Evolutionary conservation across 2,329 filamentous ascomycete species (phyloP).

Genomic region (Xylaria sp.): DNA sequence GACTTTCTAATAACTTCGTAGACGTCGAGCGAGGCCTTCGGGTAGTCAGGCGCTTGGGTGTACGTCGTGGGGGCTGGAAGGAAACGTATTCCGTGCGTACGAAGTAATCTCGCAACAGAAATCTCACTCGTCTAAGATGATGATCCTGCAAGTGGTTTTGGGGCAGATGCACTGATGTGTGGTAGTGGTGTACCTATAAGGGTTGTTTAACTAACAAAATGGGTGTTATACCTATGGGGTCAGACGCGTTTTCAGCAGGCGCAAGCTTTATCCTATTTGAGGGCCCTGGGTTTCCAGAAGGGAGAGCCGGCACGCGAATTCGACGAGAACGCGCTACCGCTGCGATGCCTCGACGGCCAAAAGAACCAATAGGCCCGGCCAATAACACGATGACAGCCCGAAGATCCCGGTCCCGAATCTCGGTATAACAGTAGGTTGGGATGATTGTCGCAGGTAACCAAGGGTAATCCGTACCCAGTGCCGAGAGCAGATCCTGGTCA

Average conservation of each 20-base stretch:
- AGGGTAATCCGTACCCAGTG: constrained; percentile 6
- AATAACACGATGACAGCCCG: constrained; percentile 10
- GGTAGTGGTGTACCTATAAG: constrained; percentile 10
- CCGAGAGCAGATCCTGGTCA: constrained; percentile 7
- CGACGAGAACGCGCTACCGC: constrained; percentile 8
- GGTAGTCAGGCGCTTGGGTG: constrained; percentile 8
- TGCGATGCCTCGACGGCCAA: constrained; percentile 18
- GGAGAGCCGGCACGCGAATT: constrained; percentile 7
- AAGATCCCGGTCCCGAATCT: constrained; percentile 15
- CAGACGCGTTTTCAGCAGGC: constrained; percentile 10
- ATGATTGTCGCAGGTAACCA: constrained; percentile 10
- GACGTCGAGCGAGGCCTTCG: not conserved
- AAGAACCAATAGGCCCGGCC: constrained; percentile 1
- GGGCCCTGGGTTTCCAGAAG: constrained; percentile 10
- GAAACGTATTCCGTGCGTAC: constrained; percentile 2
- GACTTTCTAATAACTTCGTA: constrained; percentile 5
- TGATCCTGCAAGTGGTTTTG: constrained; percentile 8
- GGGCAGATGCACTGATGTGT: constrained; percentile 8
- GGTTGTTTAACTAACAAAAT: constrained; percentile 9
- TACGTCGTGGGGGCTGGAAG: constrained; percentile 1
- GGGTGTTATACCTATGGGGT: constrained; percentile 11
- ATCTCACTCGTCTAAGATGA: constrained; percentile 6
- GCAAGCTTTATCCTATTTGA: constrained; percentile 14
- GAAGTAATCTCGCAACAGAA: constrained; percentile 9
- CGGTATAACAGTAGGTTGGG: constrained; percentile 11